These are phyloP conservation scores for Plasmodium knowlesi DNA, from an alignment of 169 alveolate genomes.

Conservation along the genomic window DNA sequence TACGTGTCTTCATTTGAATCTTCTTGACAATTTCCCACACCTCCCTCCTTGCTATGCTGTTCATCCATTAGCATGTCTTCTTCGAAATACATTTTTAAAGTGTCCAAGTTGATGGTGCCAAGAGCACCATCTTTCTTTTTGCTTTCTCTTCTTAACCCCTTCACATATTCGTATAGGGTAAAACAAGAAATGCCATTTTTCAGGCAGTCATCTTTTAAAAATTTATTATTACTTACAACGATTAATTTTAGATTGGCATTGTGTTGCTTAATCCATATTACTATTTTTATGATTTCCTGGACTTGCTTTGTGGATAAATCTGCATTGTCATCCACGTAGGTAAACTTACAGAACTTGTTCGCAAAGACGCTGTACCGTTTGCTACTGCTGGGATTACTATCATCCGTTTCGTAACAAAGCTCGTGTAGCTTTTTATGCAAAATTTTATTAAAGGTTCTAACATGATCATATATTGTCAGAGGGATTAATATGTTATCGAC, in stretches of 20 bases:
- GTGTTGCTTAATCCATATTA: conserved; percentile 68
- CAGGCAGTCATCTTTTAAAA: conserved; percentile 76
- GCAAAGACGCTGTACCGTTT: conserved; percentile 56
- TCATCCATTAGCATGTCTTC: conserved; percentile 48
- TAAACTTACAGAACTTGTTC: conserved; percentile 60
- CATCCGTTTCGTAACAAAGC: conserved; percentile 63
- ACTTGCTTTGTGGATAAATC: conserved; percentile 11
- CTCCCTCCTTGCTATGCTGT: not conserved
- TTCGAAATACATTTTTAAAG: conserved; percentile 63
- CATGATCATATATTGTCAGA: conserved; percentile 49
- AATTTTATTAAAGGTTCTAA: conserved; percentile 61
- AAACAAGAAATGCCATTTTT: conserved; percentile 68
- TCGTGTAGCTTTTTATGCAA: conserved; percentile 44
- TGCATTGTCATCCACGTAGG: conserved; percentile 51
- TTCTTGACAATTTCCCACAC: not conserved
- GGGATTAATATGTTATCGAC: conserved; percentile 65
- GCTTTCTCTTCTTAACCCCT: conserved; percentile 40
- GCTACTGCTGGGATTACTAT: conserved; percentile 15
- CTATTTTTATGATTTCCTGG: conserved; percentile 67
- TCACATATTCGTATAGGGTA: conserved; percentile 69
- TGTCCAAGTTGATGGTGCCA: conserved; percentile 24
- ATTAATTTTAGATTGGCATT: conserved; percentile 11
- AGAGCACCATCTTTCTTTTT: conserved; percentile 21
- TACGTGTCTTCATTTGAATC: conserved; percentile 17
- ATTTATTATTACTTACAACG: conserved; percentile 29